These are phyloP conservation scores for Hypoxylon sp. DNA, from an alignment of 2,329 filamentous ascomycete species.

Conservation along the genomic window DNA sequence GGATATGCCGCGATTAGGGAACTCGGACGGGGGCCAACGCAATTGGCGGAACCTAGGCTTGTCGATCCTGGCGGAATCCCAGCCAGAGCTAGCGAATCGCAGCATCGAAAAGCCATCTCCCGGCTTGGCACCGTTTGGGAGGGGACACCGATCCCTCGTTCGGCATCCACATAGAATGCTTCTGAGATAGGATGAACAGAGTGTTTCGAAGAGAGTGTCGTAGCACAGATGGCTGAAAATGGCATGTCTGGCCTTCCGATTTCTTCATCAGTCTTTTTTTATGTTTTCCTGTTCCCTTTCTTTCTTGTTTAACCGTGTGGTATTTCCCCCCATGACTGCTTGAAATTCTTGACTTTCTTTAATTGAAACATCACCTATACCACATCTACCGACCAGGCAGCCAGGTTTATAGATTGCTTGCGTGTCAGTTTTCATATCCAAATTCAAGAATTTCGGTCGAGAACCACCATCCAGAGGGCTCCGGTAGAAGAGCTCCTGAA, in stretches of 20 bases:
- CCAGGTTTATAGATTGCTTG: slow-evolving; percentile 31
- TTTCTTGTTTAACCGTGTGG: slow-evolving; percentile 28
- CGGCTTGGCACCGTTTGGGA: slow-evolving; percentile 43
- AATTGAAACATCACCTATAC: slow-evolving; percentile 29
- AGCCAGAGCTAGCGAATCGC: slow-evolving; percentile 28
- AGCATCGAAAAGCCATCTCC: slow-evolving; percentile 36
- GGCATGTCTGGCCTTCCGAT: slow-evolving; percentile 11
- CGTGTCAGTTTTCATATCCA: slow-evolving; percentile 28
- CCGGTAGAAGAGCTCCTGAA: slow-evolving; percentile 30
- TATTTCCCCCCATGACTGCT: slow-evolving; percentile 20
- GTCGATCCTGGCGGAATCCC: slow-evolving; percentile 30
- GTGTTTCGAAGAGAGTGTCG: slow-evolving; percentile 14
- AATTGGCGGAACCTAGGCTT: slow-evolving; percentile 29
- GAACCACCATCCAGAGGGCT: slow-evolving; percentile 27
- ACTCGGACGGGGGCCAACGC: slow-evolving; percentile 22
- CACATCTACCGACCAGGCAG: slow-evolving; percentile 19
- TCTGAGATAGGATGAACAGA: slow-evolving; percentile 20
- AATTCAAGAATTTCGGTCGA: slow-evolving; percentile 12
- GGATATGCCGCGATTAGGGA: slow-evolving; percentile 13
- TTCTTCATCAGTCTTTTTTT: slow-evolving; percentile 28
- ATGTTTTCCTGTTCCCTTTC: slow-evolving; percentile 28
- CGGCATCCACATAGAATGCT: slow-evolving; percentile 11
- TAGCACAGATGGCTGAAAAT: slow-evolving; percentile 27
- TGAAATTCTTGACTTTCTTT: slow-evolving; percentile 19
- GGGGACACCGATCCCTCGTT: slow-evolving; percentile 24